A percentile compares a stretch with the other conserved stretches of the same genome.
phyloP scores from a whole-genome alignment of 1,284 basidiomycete genomes.

The Fomitopsis schrenkii region DNA sequence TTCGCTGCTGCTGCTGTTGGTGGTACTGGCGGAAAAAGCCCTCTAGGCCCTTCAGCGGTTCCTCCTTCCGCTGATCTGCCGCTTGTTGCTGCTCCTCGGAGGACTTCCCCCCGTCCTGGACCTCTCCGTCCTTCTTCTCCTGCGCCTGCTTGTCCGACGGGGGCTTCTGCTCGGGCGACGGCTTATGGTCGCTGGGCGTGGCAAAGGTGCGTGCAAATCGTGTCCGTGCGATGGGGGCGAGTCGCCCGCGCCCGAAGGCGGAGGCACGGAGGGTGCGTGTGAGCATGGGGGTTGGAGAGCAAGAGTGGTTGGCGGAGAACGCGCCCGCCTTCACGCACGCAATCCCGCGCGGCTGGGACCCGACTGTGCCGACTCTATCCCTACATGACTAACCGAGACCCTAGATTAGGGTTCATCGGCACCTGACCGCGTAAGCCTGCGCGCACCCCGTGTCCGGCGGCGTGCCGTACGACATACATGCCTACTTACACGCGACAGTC shows the following conservation, averaged over 20 bases:
- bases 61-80: conserved; percentile 22
- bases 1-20: conserved; percentile 39
- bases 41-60: conserved; percentile 55
- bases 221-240: conserved; percentile 28
- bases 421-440: conserved; percentile 6
- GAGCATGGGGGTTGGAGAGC: conserved; percentile 32
- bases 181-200: conserved; percentile 34
- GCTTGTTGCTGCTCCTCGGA: conserved; percentile 27
- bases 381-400: conserved; percentile 20
- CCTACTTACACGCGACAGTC: too few species aligned
- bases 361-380: conserved; percentile 1
- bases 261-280: conserved; percentile 38
- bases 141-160: conserved; percentile 25
- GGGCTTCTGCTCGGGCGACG: conserved; percentile 25
- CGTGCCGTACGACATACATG: too few species aligned
- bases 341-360: background rate
- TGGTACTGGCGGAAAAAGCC: conserved; percentile 79
- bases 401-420: conserved; percentile 15
- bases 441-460: too few species aligned
- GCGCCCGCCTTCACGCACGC: conserved; percentile 8
- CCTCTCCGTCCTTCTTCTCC: conserved; percentile 23
- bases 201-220: conserved; percentile 36
- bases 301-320: conserved; percentile 5
- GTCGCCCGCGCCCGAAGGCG: conserved; percentile 30
- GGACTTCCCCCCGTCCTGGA: conserved; percentile 37